Evolutionary conservation across 352 stramenopile species (phyloP).

Genomic region (Thalassiosira sp.): DNA sequence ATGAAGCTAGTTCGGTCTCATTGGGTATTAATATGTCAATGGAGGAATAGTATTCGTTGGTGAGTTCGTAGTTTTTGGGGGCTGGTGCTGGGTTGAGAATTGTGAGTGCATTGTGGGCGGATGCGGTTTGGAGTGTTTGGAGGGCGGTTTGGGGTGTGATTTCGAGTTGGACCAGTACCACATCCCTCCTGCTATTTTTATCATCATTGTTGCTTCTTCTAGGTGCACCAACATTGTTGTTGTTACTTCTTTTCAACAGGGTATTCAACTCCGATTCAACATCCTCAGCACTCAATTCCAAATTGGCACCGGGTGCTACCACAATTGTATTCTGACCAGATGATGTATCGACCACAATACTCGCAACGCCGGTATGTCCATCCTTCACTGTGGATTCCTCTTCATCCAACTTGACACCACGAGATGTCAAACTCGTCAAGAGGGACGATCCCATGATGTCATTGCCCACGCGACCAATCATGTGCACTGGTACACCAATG

Average conservation of each 20-base stretch:
- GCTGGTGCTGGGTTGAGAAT: constrained; percentile 83
- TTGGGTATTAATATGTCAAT: constrained; percentile 83
- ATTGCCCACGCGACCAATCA: constrained; percentile 75
- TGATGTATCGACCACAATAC: constrained; percentile 70
- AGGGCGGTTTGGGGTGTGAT: constrained; percentile 71
- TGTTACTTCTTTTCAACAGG: no score
- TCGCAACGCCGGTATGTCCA: constrained; percentile 65
- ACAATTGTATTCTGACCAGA: constrained; percentile 83
- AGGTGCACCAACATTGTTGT: no score
- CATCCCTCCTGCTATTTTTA: constrained; percentile 39
- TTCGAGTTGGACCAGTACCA: constrained; percentile 82
- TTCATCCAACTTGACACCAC: constrained; percentile 22
- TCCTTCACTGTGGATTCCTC: constrained; percentile 7
- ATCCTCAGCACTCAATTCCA: constrained; percentile 60
- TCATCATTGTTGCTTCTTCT: constrained; percentile 3
- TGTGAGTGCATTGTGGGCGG: constrained; percentile 60
- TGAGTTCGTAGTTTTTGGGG: constrained; percentile 56
- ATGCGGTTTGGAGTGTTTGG: constrained; percentile 61
- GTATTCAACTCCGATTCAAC: constrained; percentile 41
- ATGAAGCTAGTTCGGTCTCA: constrained; percentile 73
- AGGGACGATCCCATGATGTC: constrained; percentile 74
- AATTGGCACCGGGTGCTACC: constrained; percentile 77
- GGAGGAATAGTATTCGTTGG: constrained; percentile 69
- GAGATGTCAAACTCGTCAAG: constrained; percentile 21
- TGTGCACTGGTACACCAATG: constrained; percentile 64